Evolutionary conservation across 163 green algal genomes (phyloP).

Genomic region (Chloromonas sp.): DNA sequence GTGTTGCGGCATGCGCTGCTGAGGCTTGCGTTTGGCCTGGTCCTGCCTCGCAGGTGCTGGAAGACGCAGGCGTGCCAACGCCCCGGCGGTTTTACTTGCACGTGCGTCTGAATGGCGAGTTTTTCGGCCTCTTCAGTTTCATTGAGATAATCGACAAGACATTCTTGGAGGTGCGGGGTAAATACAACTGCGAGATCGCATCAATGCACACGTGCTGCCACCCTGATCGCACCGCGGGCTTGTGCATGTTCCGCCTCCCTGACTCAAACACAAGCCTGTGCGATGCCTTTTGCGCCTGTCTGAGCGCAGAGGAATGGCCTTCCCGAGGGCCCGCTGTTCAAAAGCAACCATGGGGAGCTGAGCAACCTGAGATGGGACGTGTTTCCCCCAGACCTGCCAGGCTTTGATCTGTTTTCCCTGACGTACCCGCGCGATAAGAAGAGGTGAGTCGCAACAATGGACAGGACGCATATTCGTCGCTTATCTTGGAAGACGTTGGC

Average conservation of each 20-base stretch:
- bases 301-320: background rate
- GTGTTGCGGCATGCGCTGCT: background rate
- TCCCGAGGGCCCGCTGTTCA: constrained; percentile 43
- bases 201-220: no score
- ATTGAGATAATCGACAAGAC: constrained; percentile 49
- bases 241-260: no score
- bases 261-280: no score
- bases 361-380: constrained; percentile 75
- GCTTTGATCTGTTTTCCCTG: constrained; percentile 31
- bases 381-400: constrained; percentile 21
- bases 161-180: constrained; percentile 39
- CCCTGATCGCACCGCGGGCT: no score
- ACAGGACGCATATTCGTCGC: no score
- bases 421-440: constrained; percentile 5
- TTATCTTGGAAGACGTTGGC: no score
- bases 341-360: constrained; percentile 52
- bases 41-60: constrained; percentile 20
- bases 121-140: constrained; percentile 70
- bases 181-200: no score
- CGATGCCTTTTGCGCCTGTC: no score
- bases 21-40: no score
- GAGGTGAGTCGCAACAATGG: background rate
- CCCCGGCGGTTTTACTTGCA: constrained; percentile 55
- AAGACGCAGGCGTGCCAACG: constrained; percentile 43
- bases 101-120: constrained; percentile 70